Percentiles rank a stretch among this genome's conserved stretches.
Conservation (phyloP, 495 filamentous ascomycete species). For the Zalerion maritima region DNA sequence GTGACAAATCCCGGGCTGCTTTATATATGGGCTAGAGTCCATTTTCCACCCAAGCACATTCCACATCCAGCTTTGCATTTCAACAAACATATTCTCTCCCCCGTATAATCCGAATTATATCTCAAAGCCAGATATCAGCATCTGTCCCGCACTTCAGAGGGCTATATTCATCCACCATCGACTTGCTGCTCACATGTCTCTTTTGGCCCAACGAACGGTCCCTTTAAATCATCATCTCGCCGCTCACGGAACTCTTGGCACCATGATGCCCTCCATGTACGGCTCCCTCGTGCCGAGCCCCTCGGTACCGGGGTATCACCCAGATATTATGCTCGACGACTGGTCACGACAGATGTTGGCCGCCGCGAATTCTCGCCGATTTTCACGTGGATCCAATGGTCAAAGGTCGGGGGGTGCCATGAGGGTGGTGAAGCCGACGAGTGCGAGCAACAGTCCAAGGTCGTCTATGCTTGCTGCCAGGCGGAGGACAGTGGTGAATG, state of each 20-base stretch:
- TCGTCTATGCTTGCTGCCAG: constrained; percentile 30
- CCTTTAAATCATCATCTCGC: constrained; percentile 3
- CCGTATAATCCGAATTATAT: too few species aligned
- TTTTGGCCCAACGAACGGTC: constrained; percentile 1
- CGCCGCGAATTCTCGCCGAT: constrained; percentile 20
- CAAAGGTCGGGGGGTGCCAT: constrained; percentile 28
- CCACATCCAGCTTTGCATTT: too few species aligned
- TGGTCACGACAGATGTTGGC: constrained; percentile 21
- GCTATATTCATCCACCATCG: constrained; percentile 1
- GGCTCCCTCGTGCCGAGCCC: constrained; percentile 11
- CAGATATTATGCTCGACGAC: constrained; percentile 22
- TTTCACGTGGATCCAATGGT: constrained; percentile 23
- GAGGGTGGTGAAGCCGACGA: constrained; percentile 51
- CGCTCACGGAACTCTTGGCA: constrained; percentile 1
- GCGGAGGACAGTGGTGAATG: constrained; percentile 40
- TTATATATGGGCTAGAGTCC: too few species aligned
- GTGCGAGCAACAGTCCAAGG: constrained; percentile 57
- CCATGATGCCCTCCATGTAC: constrained; percentile 15
- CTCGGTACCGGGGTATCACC: constrained; percentile 13
- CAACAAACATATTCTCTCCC: too few species aligned
- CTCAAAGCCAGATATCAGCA: too few species aligned
- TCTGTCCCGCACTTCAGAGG: constrained; percentile 7
- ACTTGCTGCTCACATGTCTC: constrained; percentile 2
- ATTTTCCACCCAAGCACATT: too few species aligned
- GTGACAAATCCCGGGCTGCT: too few species aligned